Evolutionary conservation across 495 filamentous ascomycete genomes (phyloP), one percentile per base, ranked within the genome.

Genomic region (Penicillium malachiteum): DNA sequence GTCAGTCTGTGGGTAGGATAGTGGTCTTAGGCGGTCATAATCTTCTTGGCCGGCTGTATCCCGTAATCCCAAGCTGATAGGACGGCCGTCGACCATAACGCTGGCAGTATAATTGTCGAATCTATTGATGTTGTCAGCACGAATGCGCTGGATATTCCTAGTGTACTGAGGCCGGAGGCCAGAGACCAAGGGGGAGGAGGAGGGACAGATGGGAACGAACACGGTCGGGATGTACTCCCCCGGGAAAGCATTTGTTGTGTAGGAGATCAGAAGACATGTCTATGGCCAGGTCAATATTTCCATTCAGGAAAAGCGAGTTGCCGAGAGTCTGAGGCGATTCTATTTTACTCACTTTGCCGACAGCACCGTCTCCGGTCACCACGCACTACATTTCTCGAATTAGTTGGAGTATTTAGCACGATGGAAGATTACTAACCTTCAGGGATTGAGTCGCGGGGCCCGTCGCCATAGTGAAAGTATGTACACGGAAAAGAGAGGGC

Each of bases 91-190:
- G 43, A 98, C 94, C 90, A 96, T 96, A 30, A 98, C 94, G 77
- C 89, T 95, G 50, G 94, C 94, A 45, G 94, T 96, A 77, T 98
- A 98, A 76, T 98, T 98, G 68, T 98, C 94, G 70, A 98, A 98
- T 54, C 94, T 98, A 64, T 26, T 1, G 21, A 26, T 26, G 4
- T 26, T 1, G 21, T 26, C 21, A 26, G 21, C 21, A 26, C 21
- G 4, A 4, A 26, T 26, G 21, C 21, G 21, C 21, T 26, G 21
- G 21, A 26, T 26, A 26, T 26, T 16, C 21, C 12, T 39, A 3
- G 17, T 14, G 33, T 2, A 35, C 3, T 18, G 32, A 16, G 14
- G n/a, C 13, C 2, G 2, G 37, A 48, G 21, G 21, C 50, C 30
- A 40, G 18, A 38, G 39, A 4, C 30, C 26, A 41, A 55, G 55